Percentiles rank a stretch among this genome's conserved stretches.
phyloP scores from a whole-genome alignment of 2,329 filamentous ascomycete genomes.

The Aaosphaeria arxii region DNA sequence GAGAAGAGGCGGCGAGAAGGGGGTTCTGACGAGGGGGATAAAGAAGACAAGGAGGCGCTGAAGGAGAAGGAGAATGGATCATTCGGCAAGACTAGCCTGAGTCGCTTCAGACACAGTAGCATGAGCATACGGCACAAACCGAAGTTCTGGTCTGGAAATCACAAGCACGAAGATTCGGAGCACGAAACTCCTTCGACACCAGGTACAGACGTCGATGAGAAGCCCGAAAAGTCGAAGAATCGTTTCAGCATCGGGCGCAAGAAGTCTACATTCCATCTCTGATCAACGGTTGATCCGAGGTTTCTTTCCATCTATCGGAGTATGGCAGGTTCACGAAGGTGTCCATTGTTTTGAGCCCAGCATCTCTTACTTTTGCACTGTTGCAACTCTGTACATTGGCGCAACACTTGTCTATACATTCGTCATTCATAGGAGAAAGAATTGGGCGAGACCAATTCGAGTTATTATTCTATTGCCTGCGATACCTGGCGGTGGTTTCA shows the following conservation, averaged over 20 bases:
- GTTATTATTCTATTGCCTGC: no score
- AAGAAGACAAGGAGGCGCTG: conserved; percentile 5
- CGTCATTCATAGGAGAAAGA: no score
- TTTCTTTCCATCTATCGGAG: no score
- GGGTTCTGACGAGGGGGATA: neutral
- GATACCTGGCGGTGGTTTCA: no score
- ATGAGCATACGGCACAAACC: conserved; percentile 79
- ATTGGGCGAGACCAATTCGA: no score
- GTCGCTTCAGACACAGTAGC: conserved; percentile 67
- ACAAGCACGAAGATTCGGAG: conserved; percentile 25
- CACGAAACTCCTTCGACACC: conserved; percentile 18
- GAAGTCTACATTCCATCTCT: conserved; percentile 56
- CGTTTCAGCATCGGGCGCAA: conserved; percentile 69
- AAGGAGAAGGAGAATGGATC: conserved; percentile 35
- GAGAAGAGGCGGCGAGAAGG: conserved; percentile 4
- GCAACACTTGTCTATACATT: no score
- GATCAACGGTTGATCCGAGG: neutral
- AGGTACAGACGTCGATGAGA: conserved; percentile 12
- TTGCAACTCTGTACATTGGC: no score
- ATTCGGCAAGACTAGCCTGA: conserved; percentile 48
- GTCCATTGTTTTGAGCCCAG: no score
- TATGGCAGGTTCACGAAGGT: no score
- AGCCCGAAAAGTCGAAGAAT: conserved; percentile 53
- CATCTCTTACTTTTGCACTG: no score
- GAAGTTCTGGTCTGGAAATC: conserved; percentile 59